Base-by-base conservation (phyloP, 2,329 filamentous ascomycete genomes). In the Cladosporium sp. region DNA sequence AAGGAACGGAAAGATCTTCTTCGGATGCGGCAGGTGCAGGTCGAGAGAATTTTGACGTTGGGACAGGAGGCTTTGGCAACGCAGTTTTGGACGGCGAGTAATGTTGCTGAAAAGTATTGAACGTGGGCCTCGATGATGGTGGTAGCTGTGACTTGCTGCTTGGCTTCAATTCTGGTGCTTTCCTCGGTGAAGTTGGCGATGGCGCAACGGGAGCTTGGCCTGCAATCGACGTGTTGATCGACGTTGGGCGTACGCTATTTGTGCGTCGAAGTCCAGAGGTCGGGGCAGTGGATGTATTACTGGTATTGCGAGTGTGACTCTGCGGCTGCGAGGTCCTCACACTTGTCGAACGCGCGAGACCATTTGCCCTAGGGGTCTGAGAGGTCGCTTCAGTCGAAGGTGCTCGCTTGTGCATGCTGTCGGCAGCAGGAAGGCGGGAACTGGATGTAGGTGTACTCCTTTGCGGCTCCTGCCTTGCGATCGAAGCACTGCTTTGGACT, bases 51-150 rank as follows among this genome's bases (percentile, higher is more conserved):
- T 53, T 53, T 6, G 61, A 63, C 0, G 61, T 55, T 5, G 75
- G 75, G 14, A 76, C 85, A n/a, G 86, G 79, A 5, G 88, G 86
- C 67, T 90, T 91, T 0, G 88, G 86, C 0, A 84, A 82, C 10
- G 82, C 78, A 4, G 80, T 81, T 72, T 89, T 89, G 53, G 85
- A 85, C 0, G 89, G 88, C 31, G 86, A 88, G 78, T 86, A 90
- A 77, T 90, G 87, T 70, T 90, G 88, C 70, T 90, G 88, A 46
- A 86, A 82, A 0, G 85, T 89, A 57, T 81, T 85, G 76, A 90
- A 90, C 56, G 83, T 79, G 0, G 87, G 86, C 10, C 83, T 83
- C 3, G 70, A 65, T 23, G 37, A 40, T 26, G 69, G 66, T 29
- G 79, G 77, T n/a, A 78, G 75, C 21, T 78, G 75, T 49, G 74